Evolutionary conservation across 805 yeast genomes (phyloP), one percentile per base, ranked within the genome.

Genomic region (Yueomyces sp.): DNA sequence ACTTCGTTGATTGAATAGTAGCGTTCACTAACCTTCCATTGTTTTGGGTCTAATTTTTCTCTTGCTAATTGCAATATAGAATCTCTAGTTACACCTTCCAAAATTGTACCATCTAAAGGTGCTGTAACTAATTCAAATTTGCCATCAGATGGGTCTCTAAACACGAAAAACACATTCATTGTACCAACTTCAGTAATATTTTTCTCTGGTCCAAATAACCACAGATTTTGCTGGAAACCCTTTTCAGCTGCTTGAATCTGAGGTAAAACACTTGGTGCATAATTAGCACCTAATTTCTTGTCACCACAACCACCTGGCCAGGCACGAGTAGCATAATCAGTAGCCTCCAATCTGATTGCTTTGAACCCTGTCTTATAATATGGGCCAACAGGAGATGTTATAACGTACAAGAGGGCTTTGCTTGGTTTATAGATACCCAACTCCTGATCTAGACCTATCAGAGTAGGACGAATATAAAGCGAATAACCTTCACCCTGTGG

Each of bases 221-320:
- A 90, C 62, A 90, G 70, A 70, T 88, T 88, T 69, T 90, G 97
- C 64, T 85, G 94, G 70, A 77, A 87, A 38, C 97, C 97, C 64
- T 87, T 77, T 29, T 70, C 56, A 43, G 95, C 94, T 38, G 96
- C 96, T 66, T 83, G 80, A 53, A 75, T 70, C 68, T 85, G 95
- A 34, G 96, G 96, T 60, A 74, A 73, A 56, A 87, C 78, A 64
- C 95, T 84, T 48, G 97, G 96, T 40, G 96, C 97, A 61, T 90
- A 90, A 72, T 90, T 90, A 48, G 95, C 96, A 64, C 97, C 97
- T 55, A 90, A 77, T 68, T 90, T 90, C 65, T 77, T 81, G 74
- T 88, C 82, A 66, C 97, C 97, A 53, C 77, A 85, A 64, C 97
- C 97, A 57, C 95, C 95, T 58, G 97, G 97, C 97, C 97, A 90